Conservation (phyloP, 495 filamentous ascomycete genomes). For the Penicillium salamii region DNA sequence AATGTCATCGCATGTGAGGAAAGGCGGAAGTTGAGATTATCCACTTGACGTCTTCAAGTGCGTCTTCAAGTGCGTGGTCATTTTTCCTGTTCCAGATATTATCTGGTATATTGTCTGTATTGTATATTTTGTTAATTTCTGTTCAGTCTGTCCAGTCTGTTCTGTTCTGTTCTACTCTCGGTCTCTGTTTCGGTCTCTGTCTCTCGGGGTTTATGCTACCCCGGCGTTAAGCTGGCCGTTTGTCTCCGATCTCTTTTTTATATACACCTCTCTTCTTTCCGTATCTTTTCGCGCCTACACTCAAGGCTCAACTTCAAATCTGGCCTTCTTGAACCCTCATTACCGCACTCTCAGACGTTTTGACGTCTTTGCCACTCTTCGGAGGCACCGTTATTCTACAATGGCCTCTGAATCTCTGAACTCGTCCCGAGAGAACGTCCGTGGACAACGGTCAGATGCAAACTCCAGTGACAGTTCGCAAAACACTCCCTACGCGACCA, state of each 20-base stretch:
- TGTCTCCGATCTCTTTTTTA: slow-evolving; percentile 20
- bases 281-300: slow-evolving; percentile 6
- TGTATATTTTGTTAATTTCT: no score
- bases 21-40: slow-evolving; percentile 12
- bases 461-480: slow-evolving; percentile 1
- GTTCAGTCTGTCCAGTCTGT: no score
- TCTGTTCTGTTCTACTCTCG: no score
- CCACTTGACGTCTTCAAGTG: neutral
- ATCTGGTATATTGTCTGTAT: no score
- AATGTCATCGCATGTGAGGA: slow-evolving; percentile 24
- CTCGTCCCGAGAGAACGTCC: slow-evolving; percentile 28
- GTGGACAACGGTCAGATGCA: slow-evolving; percentile 28
- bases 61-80: no score
- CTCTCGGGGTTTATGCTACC: slow-evolving; percentile 9
- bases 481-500: slow-evolving; percentile 35
- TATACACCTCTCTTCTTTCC: no score
- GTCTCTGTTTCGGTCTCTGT: neutral
- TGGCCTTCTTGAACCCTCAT: no score
- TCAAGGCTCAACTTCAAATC: neutral
- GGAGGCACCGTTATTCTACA: slow-evolving; percentile 20
- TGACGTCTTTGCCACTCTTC: slow-evolving; percentile 16
- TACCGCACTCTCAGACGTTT: slow-evolving; percentile 14
- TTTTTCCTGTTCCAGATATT: no score
- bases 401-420: slow-evolving; percentile 44
- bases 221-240: slow-evolving; percentile 26